These are phyloP conservation scores for Hymenoscyphus albidus DNA, from an alignment of 2,329 filamentous ascomycete species.

Conservation along the genomic window DNA sequence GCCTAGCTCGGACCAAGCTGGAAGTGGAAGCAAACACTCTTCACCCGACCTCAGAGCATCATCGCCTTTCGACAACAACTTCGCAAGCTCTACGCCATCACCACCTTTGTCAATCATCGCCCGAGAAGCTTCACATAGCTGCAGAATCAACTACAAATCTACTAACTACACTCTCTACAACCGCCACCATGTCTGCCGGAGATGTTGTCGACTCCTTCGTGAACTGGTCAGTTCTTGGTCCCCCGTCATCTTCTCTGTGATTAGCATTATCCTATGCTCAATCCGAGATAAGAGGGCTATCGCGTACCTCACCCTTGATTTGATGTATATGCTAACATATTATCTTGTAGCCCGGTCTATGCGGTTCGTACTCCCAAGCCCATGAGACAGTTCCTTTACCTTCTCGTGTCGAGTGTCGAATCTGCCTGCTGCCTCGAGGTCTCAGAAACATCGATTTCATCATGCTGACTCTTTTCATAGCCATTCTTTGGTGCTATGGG, in stretches of 20 bases:
- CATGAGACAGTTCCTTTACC: constrained; percentile 18
- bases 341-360: constrained; percentile 78
- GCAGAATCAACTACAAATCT: constrained; percentile 16
- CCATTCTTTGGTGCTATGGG: constrained; percentile 97
- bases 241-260: constrained; percentile 29
- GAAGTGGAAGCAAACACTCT: constrained; percentile 15
- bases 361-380: constrained; percentile 69
- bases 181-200: constrained; percentile 61
- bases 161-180: constrained; percentile 29
- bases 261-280: constrained; percentile 19
- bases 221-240: constrained; percentile 61
- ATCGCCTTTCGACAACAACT: constrained; percentile 27
- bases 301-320: constrained; percentile 6
- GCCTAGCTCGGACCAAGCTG: constrained; percentile 11
- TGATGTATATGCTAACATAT: constrained; percentile 42
- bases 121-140: constrained; percentile 26
- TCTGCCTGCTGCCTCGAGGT: constrained; percentile 3
- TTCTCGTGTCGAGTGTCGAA: constrained; percentile 11
- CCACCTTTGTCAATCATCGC: constrained; percentile 24
- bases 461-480: constrained; percentile 38
- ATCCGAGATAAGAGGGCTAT: neutral
- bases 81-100: constrained; percentile 30
- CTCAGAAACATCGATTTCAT: constrained; percentile 21
- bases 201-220: constrained; percentile 50
- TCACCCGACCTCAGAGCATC: constrained; percentile 25